phyloP scores from a whole-genome alignment of 148 eudicot species.

The Euryodendron excelsum region DNA sequence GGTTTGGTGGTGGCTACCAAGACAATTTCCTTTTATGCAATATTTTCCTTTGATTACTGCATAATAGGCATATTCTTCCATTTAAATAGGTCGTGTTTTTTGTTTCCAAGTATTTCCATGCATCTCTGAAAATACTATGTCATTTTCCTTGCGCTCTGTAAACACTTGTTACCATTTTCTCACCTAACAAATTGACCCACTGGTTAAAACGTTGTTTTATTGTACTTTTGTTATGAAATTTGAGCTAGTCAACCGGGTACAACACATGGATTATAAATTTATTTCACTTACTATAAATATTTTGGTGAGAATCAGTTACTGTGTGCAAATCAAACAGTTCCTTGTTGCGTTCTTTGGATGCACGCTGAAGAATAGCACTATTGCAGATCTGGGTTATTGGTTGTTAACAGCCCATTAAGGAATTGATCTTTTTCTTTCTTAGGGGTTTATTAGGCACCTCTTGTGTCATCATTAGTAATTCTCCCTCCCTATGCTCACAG shows the following conservation, averaged over 20 bases:
- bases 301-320: neutral
- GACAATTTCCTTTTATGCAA: neutral
- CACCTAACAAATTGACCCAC: neutral
- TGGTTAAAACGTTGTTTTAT: neutral
- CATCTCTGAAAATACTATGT: neutral
- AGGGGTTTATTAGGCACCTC: too few relatives aligned
- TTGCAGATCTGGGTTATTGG: neutral
- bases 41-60: neutral
- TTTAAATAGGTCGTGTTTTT: neutral
- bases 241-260: too few relatives aligned
- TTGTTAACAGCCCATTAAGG: neutral
- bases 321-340: neutral
- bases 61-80: neutral
- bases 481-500: too few relatives aligned
- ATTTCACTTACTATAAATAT: too few relatives aligned
- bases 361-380: neutral
- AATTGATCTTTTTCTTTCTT: too few relatives aligned
- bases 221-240: neutral
- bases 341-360: conserved; percentile 1
- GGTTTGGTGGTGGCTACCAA: neutral
- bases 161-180: neutral
- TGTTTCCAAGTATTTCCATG: neutral
- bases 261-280: neutral
- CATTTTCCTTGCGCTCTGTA: neutral
- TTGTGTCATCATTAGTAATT: too few relatives aligned